Base-by-base conservation (phyloP, 1,284 basidiomycete species). In the Sporisorium scitamineum region DNA sequence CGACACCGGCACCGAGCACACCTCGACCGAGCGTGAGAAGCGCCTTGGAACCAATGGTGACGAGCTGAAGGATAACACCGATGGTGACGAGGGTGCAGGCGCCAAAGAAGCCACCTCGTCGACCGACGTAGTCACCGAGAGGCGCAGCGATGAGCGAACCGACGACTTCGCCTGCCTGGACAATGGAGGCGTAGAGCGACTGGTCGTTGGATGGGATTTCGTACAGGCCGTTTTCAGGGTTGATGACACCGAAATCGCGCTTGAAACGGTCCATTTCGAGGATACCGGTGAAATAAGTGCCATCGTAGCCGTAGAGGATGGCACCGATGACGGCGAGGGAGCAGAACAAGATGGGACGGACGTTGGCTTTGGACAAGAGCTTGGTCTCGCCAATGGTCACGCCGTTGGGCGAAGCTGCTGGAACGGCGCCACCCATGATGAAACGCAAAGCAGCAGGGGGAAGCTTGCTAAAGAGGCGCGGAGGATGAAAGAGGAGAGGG, bases 91-190 rank as follows among this genome's bases (percentile, higher is more conserved):
- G 70, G 7, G 76, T 55, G 68, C 84, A 83, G 8, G 87, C 84
- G 39, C 70, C 72, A 31, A 79, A 70, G 64, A 87, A 80, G 59
- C 83, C 86, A 32, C 87, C 87, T 58, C 86, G 86, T 51, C 87
- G 78, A 11, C 87, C 87, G 18, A 76, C 62, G 41, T 56, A 84
- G 70, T 87, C 86, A 68, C 87, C 87, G 54, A 88, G 80, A 20
- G 86, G 82, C 20, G 84, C 86, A 31, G 87, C 86, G 8, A 80
- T 63, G 14, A 87, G 82, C 2, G 86, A 85, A 22, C 87, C 87
- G 54, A 87, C 67, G 39, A 88, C 79, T 62, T 88, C 87, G 69
- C 87, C 87, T 22, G 86, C 87, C 62, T 87, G 87, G 8, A 88
- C 86, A 69, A 87, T 87, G 13, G 85, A 86, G 9, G 87, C 85